Percentiles rank a stretch among this genome's conserved stretches.
These are phyloP conservation scores for Globisporangium perplexum DNA, from an alignment of 352 stramenopile genomes.

Conservation along the genomic window DNA sequence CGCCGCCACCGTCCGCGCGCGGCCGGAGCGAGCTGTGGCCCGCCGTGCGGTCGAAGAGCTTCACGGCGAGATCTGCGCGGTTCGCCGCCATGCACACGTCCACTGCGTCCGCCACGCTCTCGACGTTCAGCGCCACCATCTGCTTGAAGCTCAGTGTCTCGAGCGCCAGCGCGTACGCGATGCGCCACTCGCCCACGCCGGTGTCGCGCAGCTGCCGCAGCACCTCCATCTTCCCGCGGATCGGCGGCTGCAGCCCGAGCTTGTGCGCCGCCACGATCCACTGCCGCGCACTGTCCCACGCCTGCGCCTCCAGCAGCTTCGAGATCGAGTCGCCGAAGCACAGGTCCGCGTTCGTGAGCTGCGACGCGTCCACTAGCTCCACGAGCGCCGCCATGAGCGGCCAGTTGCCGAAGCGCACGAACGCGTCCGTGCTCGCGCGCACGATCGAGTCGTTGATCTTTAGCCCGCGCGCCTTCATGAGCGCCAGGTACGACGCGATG, in stretches of 20 bases:
- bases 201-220: constrained; percentile 29
- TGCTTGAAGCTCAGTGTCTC: constrained; percentile 71
- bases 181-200: constrained; percentile 52
- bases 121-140: constrained; percentile 54
- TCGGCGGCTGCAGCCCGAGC: constrained; percentile 41
- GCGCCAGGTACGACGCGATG: constrained; percentile 52
- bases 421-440: constrained; percentile 64
- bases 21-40: constrained; percentile 41
- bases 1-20: constrained; percentile 14
- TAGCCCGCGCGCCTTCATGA: constrained; percentile 43
- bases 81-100: constrained; percentile 52
- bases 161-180: constrained; percentile 63
- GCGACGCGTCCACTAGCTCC: constrained; percentile 37
- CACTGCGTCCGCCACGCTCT: constrained; percentile 63
- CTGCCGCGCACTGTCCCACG: constrained; percentile 45
- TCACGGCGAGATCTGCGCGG: constrained; percentile 42
- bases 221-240: constrained; percentile 61
- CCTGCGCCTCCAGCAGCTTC: constrained; percentile 60
- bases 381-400: constrained; percentile 36
- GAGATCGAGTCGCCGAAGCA: constrained; percentile 73
- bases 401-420: constrained; percentile 65
- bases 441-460: constrained; percentile 73
- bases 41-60: constrained; percentile 49
- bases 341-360: constrained; percentile 48
- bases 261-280: constrained; percentile 50